Percentiles rank a stretch among this genome's conserved stretches.
Evolutionary conservation across 1,284 basidiomycete species (phyloP).

Genomic region (Tetrapyrgos nigripes): DNA sequence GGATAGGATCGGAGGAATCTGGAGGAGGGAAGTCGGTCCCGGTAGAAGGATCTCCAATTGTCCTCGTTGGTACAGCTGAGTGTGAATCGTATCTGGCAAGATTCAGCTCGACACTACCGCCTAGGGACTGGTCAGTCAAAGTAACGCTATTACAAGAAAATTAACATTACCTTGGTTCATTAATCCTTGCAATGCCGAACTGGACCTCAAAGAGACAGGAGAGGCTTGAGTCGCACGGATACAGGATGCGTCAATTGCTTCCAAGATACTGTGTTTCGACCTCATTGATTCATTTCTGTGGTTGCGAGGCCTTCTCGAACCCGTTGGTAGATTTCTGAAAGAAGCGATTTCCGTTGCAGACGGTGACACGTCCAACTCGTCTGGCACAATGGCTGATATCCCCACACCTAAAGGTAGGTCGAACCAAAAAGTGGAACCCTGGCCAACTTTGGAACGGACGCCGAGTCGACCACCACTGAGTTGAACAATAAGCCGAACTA

Average conservation of each 20-base stretch:
- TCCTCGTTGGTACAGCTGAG: constrained; percentile 49
- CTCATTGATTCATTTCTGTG: constrained; percentile 6
- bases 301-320: constrained; percentile 16
- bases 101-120: constrained; percentile 65
- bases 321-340: constrained; percentile 13
- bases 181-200: constrained; percentile 64
- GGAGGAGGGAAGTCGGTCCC: constrained; percentile 40
- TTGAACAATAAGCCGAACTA: constrained; percentile 91
- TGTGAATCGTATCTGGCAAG: constrained; percentile 51
- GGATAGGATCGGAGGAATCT: constrained; percentile 2
- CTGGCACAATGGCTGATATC: constrained; percentile 33
- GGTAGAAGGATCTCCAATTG: constrained; percentile 52
- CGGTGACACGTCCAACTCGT: constrained; percentile 21
- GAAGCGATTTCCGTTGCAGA: constrained; percentile 14
- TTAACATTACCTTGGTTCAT: constrained; percentile 69
- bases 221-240: constrained; percentile 32
- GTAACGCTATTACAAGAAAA: constrained; percentile 1
- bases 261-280: constrained; percentile 27
- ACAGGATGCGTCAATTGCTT: constrained; percentile 36
- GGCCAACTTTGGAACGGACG: constrained; percentile 64
- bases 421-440: constrained; percentile 82
- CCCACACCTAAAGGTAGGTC: constrained; percentile 68
- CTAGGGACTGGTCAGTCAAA: constrained; percentile 35
- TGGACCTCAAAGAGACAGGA: constrained; percentile 35
- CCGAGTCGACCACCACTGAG: constrained; percentile 83